phyloP scores from a whole-genome alignment of 83 land plant genomes.

The Picea mariana region DNA sequence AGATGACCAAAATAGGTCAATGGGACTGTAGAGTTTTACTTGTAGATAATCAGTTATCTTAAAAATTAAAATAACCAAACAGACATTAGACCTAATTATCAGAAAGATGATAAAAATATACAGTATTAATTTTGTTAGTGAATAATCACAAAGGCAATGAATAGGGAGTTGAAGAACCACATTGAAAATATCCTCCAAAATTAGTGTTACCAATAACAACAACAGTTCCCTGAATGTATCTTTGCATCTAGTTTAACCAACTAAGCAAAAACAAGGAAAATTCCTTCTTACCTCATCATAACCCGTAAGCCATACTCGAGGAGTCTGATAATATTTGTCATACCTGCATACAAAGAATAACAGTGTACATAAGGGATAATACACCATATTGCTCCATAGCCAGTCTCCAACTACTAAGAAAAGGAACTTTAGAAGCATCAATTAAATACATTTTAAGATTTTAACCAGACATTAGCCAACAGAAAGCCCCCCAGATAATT shows the following conservation, averaged over 20 bases:
- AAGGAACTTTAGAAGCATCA: background rate
- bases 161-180: too few relatives aligned
- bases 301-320: conserved; percentile 99
- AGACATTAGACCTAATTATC: background rate
- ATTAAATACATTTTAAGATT: background rate
- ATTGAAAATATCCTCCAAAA: too few relatives aligned
- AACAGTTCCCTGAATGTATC: too few relatives aligned
- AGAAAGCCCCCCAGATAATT: background rate
- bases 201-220: too few relatives aligned
- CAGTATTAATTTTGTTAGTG: background rate
- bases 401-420: background rate
- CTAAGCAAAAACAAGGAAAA: background rate
- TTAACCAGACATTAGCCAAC: background rate
- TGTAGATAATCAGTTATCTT: background rate
- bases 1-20: background rate
- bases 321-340: conserved; percentile 98
- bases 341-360: conserved; percentile 52
- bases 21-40: background rate
- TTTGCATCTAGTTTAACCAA: background rate
- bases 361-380: background rate
- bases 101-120: too few relatives aligned
- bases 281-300: conserved; percentile 84
- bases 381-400: background rate
- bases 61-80: background rate
- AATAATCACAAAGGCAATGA: background rate